A percentile compares a stretch with the other conserved stretches of the same genome.
Evolutionary conservation across 1,139 yeast genomes (phyloP).

Genomic region (Hemisphaericaspora xylanilytica): DNA sequence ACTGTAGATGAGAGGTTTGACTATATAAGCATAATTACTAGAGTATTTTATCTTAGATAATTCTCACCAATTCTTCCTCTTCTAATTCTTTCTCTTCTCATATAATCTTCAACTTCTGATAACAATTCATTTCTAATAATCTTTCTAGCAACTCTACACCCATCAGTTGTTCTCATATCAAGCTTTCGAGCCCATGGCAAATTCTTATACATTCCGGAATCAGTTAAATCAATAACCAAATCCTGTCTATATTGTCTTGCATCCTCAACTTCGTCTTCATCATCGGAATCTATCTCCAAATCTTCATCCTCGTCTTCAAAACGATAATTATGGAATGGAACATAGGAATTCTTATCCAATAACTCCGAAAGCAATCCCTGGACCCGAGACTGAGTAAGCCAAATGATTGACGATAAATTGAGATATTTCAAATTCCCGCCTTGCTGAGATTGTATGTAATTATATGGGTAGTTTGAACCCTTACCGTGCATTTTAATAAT

Average conservation of each 20-base stretch:
- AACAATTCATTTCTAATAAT: constrained; percentile 33
- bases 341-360: constrained; percentile 13
- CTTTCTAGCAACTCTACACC: constrained; percentile 30
- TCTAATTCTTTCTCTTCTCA: constrained; percentile 35
- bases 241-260: constrained; percentile 20
- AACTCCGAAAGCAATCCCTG: constrained; percentile 28
- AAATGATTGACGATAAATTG: constrained; percentile 47
- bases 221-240: constrained; percentile 44
- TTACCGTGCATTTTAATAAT: constrained; percentile 26
- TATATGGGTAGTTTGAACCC: constrained; percentile 9
- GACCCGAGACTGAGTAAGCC: constrained; percentile 48
- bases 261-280: constrained; percentile 12
- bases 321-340: constrained; percentile 9
- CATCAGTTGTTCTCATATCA: constrained; percentile 29
- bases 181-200: constrained; percentile 52
- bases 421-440: constrained; percentile 28
- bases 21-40: neutral
- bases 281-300: constrained; percentile 7
- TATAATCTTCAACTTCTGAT: constrained; percentile 29
- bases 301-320: constrained; percentile 6
- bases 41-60: constrained; percentile 23
- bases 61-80: constrained; percentile 49
- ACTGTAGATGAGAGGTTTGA: neutral
- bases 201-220: constrained; percentile 59
- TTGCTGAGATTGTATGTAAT: constrained; percentile 16